Evolutionary conservation across 1,284 basidiomycete species (phyloP).

Genomic region (Puccinia horiana): DNA sequence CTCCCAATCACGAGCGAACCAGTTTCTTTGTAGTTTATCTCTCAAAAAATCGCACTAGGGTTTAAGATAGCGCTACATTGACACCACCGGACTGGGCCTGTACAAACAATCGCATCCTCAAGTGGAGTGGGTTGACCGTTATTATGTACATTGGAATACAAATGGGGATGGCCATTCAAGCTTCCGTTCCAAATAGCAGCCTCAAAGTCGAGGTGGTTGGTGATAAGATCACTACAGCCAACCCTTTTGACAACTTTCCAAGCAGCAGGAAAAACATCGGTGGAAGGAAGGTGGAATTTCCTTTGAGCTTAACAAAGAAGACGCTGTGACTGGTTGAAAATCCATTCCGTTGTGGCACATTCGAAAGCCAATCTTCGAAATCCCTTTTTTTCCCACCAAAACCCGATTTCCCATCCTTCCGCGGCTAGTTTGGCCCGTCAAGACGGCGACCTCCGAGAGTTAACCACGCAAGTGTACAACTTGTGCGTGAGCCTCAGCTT

Average conservation of each 20-base stretch:
- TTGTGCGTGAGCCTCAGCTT: slow-evolving; percentile 1
- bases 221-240: slow-evolving; percentile 3
- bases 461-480: slow-evolving; percentile 13
- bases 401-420: slow-evolving; percentile 37
- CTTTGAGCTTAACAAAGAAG: slow-evolving; percentile 24
- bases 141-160: slow-evolving; percentile 2
- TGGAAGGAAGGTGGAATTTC: slow-evolving; percentile 4
- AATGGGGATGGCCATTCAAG: slow-evolving; percentile 5
- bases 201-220: background rate
- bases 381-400: slow-evolving; percentile 17
- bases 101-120: slow-evolving; percentile 9
- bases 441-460: slow-evolving; percentile 3
- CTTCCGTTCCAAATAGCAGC: slow-evolving; percentile 17
- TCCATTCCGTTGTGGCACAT: slow-evolving; percentile 22
- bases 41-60: background rate
- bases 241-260: slow-evolving; percentile 19
- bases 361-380: slow-evolving; percentile 22
- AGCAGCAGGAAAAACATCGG: background rate
- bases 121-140: slow-evolving; percentile 18
- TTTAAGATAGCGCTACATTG: background rate
- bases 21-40: slow-evolving; percentile 17
- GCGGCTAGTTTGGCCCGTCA: slow-evolving; percentile 22
- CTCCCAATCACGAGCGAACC: background rate
- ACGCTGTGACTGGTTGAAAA: slow-evolving; percentile 34
- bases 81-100: slow-evolving; percentile 6